Base-by-base conservation (phyloP, 2,329 filamentous ascomycete genomes). In the Elsinoe ampelina region DNA sequence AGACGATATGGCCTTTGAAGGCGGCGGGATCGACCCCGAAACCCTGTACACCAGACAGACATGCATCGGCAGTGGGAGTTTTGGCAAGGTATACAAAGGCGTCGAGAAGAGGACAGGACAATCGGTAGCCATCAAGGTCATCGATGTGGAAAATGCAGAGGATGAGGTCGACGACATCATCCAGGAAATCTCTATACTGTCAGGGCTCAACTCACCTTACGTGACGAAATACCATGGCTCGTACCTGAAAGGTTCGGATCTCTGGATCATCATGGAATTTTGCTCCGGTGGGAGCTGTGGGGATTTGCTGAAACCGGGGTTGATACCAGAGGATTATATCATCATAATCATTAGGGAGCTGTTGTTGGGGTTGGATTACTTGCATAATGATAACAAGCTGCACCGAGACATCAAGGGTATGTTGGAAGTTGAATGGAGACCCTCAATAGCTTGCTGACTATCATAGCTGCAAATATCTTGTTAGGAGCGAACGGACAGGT, bases 191-290 rank as follows among this genome's bases (percentile, higher is more conserved):
- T 90, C 92, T 63, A 97, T 98, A 65, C 80, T 98, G 57, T 95
- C 93, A 32, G 92, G 95, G 72, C 82, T 98, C 63, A 89, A 95
- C 73, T 97, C 92, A 15, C 90, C 90, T 15, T 95, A 95, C 68
- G 92, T 97, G 61, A 98, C 93, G 38, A 93, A 95, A 72, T 98
- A 98, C 77, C 90, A 95, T 74, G 93, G 93, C 63, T 96, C 92
- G 57, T 97, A 93, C 68, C 83, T 95, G 64, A 95, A 95, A 68
- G 93, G 92, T 20, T 93, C 91, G 2, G 89, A 97, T 74, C 75
- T 98, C 66, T 98, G 93, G 93, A 98, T 98, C 65, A 90, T 97
- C 70, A 98, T 98, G 93, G 93, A 98, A 72, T 98, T 93, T 67
- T 98, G 93, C 72, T 91, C 92, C 1, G 93, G 93, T 19, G 93